Conservation (phyloP, 169 alveolate genomes). For the Pseudocohnilembus persalinus region DNA sequence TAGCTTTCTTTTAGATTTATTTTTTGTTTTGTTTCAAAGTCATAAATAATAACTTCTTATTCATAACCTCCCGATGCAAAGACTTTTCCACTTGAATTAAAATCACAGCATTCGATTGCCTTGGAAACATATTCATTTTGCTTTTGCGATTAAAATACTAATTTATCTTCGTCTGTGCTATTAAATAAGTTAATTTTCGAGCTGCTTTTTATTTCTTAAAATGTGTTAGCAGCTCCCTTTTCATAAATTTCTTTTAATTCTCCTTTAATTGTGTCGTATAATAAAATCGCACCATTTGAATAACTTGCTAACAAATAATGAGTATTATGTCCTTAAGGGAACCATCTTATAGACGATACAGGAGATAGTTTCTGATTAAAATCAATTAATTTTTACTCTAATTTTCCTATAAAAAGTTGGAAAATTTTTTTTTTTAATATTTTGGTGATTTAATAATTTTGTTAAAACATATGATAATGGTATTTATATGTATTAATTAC, state of each 20-base stretch:
- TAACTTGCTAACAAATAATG: background rate
- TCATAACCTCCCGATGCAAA: conserved; percentile 53
- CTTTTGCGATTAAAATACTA: too few species aligned
- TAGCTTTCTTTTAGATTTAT: conserved; percentile 59
- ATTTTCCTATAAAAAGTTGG: too few species aligned
- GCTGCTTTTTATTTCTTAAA: too few species aligned
- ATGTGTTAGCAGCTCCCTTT: background rate
- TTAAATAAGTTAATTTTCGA: too few species aligned
- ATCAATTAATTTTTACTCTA: background rate
- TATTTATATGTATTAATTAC: background rate
- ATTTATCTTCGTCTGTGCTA: too few species aligned
- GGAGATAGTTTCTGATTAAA: background rate
- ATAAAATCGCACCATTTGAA: background rate
- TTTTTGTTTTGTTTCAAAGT: conserved; percentile 63
- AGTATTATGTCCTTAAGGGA: background rate
- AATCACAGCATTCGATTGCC: conserved; percentile 36
- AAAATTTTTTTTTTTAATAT: too few species aligned
- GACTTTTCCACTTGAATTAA: conserved; percentile 23
- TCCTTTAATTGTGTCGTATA: background rate
- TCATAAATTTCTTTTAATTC: background rate
- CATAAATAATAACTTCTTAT: conserved; percentile 78
- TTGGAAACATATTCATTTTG: too few species aligned
- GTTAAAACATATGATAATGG: too few species aligned
- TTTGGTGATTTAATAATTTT: too few species aligned
- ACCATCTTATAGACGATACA: background rate